phyloP scores from a whole-genome alignment of 2,329 filamentous ascomycete genomes.

The Aspergillus arachidicola region DNA sequence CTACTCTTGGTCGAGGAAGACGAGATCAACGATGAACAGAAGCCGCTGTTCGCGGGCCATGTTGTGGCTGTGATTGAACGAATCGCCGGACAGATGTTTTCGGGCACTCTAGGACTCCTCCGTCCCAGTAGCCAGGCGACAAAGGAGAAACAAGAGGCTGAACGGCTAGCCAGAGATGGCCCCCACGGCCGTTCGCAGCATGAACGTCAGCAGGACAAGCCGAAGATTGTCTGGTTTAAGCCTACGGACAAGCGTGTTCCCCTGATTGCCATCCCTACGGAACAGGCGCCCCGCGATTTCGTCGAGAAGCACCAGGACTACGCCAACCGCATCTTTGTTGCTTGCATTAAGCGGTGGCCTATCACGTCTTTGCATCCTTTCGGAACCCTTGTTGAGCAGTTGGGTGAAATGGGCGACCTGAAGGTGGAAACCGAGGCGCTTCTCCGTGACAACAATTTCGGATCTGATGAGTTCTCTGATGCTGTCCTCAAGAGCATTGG shows the following conservation, averaged over 20 bases:
- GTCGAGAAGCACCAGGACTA: constrained; percentile 99
- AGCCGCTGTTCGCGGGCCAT: constrained; percentile 94
- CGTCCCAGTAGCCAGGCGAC: constrained; percentile 97
- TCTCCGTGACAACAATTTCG: constrained; percentile 97
- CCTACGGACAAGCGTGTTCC: constrained; percentile 98
- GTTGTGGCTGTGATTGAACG: constrained; percentile 97
- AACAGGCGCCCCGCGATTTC: constrained; percentile 95
- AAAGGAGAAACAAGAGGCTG: constrained; percentile 98
- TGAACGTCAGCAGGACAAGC: constrained; percentile 87
- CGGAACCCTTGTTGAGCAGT: constrained; percentile 93
- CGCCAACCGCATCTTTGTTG: constrained; percentile 95
- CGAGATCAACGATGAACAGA: constrained; percentile 97
- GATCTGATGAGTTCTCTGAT: constrained; percentile 95
- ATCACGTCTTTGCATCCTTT: constrained; percentile 99
- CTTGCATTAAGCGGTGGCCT: constrained; percentile 98
- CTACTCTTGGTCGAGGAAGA: constrained; percentile 96
- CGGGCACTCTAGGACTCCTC: constrained; percentile 88
- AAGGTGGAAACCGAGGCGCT: constrained; percentile 98
- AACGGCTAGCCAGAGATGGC: constrained; percentile 88
- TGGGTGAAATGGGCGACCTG: constrained; percentile 94
- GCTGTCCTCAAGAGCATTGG: constrained; percentile 92
- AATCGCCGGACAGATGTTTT: constrained; percentile 98
- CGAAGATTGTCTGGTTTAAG: constrained; percentile 99
- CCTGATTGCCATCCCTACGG: constrained; percentile 95
- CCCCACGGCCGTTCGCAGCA: constrained; percentile 72